Conservation (phyloP, 169 alveolate genomes). For the Cryptosporidium tyzzeri region DNA sequence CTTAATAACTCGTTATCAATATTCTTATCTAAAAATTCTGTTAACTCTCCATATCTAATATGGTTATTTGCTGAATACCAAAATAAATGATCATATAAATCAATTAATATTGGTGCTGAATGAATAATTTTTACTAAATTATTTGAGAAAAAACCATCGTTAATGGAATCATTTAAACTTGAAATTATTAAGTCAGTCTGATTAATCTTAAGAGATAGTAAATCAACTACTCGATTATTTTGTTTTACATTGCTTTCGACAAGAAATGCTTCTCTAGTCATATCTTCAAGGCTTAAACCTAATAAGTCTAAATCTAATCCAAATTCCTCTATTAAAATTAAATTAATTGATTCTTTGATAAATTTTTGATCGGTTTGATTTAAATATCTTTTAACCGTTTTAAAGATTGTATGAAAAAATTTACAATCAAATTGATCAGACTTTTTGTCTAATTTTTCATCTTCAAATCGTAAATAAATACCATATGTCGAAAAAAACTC, state of each 20-base stretch:
- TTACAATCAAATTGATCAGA: neutral
- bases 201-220: conserved; percentile 6
- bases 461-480: neutral
- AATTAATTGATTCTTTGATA: neutral
- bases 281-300: conserved; percentile 5
- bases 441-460: neutral
- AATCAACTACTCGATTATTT: neutral
- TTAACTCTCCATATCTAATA: conserved; percentile 8
- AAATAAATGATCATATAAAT: conserved; percentile 54
- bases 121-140: conserved; percentile 23
- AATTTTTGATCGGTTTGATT: neutral
- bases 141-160: neutral
- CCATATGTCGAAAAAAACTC: neutral
- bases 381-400: conserved; percentile 9
- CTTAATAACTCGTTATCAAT: neutral
- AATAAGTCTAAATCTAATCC: conserved; percentile 21
- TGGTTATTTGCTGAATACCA: conserved; percentile 38
- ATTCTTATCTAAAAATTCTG: conserved; percentile 11
- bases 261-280: neutral
- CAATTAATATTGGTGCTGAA: conserved; percentile 36
- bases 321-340: conserved; percentile 35
- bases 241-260: neutral
- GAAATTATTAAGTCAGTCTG: neutral
- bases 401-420: neutral
- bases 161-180: neutral